phyloP scores from a whole-genome alignment of 345 rosid species.

The Microthlaspi erraticum region DNA sequence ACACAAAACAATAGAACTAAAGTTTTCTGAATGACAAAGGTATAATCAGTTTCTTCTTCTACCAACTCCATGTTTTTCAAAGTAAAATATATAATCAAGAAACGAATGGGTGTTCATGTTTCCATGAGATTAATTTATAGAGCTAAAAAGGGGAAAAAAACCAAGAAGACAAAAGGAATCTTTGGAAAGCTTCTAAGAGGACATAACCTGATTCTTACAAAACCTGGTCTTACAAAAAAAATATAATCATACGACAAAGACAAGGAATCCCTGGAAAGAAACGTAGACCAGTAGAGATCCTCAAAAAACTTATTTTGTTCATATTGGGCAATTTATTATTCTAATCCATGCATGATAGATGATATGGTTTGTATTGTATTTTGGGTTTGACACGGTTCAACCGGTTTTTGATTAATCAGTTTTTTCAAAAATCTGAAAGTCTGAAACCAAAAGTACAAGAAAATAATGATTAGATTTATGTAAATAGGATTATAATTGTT shows the following conservation, averaged over 20 bases:
- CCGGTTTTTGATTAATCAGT: no score
- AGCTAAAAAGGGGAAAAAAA: neutral
- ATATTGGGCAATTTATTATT: neutral
- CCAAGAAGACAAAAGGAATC: conserved; percentile 20
- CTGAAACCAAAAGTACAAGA: no score
- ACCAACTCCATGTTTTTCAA: conserved; percentile 40
- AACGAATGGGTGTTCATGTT: conserved; percentile 29
- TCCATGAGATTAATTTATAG: conserved; percentile 22
- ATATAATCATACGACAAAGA: conserved; percentile 15
- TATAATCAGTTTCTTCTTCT: conserved; percentile 32
- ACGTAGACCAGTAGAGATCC: conserved; percentile 16
- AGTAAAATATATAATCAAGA: conserved; percentile 19
- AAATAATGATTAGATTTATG: no score
- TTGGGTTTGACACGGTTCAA: neutral
- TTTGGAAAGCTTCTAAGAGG: conserved; percentile 24
- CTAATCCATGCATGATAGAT: neutral
- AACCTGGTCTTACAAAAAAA: conserved; percentile 17
- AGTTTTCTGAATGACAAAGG: conserved; percentile 53
- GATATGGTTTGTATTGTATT: neutral
- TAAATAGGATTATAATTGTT: no score
- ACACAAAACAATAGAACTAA: conserved; percentile 53
- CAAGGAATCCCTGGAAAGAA: conserved; percentile 31
- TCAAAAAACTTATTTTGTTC: neutral
- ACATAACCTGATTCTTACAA: conserved; percentile 43
- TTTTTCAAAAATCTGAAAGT: no score